phyloP scores from a whole-genome alignment of 1,139 yeast genomes.

The Hanseniaspora sp. region DNA sequence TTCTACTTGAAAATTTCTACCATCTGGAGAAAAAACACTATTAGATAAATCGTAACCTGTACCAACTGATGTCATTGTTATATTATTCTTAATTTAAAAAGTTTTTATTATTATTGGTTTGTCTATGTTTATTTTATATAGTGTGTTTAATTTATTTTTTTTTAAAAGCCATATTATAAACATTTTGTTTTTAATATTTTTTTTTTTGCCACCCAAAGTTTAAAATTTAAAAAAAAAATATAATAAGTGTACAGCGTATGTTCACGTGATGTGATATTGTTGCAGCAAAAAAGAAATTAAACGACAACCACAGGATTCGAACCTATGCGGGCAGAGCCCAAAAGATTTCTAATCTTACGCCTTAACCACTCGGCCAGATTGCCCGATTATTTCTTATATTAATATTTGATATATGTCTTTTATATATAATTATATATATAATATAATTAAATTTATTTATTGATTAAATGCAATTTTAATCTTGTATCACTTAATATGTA shows the following conservation, averaged over 20 bases:
- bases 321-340: conserved; percentile 17
- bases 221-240: background rate
- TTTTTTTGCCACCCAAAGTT: conserved; percentile 13
- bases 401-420: background rate
- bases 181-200: background rate
- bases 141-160: background rate
- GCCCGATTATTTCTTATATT: conserved; percentile 13
- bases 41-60: conserved; percentile 95
- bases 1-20: conserved; percentile 96
- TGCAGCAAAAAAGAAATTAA: conserved; percentile 9
- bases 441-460: too few relatives aligned
- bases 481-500: too few relatives aligned
- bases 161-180: background rate
- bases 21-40: conserved; percentile 80
- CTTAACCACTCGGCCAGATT: conserved; percentile 17
- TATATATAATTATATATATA: too few relatives aligned
- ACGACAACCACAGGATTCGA: conserved; percentile 17
- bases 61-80: conserved; percentile 68
- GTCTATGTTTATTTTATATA: background rate
- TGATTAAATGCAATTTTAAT: background rate
- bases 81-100: background rate
- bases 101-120: background rate
- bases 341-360: conserved; percentile 17
- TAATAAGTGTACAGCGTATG: background rate
- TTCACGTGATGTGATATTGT: background rate